Conservation (phyloP, 2,329 filamentous ascomycete genomes). For the Myriangium duriaei region DNA sequence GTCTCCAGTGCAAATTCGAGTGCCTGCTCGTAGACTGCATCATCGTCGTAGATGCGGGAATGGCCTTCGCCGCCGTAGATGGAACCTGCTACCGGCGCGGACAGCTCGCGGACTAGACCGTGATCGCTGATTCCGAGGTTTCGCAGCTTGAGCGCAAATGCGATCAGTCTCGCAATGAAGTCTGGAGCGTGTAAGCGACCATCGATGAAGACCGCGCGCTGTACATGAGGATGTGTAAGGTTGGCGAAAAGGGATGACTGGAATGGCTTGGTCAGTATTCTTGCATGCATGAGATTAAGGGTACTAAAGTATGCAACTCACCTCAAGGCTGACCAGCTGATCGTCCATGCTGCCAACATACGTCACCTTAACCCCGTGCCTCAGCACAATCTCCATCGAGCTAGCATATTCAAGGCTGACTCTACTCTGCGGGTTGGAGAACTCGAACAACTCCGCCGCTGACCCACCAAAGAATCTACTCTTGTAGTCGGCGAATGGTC, state of each 20-base stretch:
- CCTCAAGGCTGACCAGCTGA: conserved; percentile 85
- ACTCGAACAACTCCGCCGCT: conserved; percentile 90
- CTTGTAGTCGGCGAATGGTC: conserved; percentile 85
- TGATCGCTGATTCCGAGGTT: conserved; percentile 91
- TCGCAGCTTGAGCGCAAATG: conserved; percentile 83
- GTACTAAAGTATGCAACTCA: no score
- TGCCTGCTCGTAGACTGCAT: conserved; percentile 60
- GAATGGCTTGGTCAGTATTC: neutral
- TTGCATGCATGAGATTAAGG: neutral
- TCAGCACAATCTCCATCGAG: conserved; percentile 60
- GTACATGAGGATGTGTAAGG: conserved; percentile 82
- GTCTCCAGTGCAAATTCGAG: conserved; percentile 37
- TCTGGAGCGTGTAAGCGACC: conserved; percentile 83
- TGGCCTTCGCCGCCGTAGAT: conserved; percentile 89
- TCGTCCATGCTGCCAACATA: conserved; percentile 95
- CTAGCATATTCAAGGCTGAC: conserved; percentile 73
- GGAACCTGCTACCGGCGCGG: conserved; percentile 74
- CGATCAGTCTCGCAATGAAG: conserved; percentile 85
- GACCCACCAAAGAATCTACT: conserved; percentile 80
- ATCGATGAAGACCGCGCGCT: conserved; percentile 91
- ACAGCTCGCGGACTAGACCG: conserved; percentile 81
- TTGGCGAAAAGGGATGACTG: conserved; percentile 76
- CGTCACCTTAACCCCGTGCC: conserved; percentile 69
- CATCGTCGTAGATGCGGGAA: conserved; percentile 83
- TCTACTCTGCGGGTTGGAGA: conserved; percentile 66